Evolutionary conservation across 1,284 basidiomycete genomes (phyloP), one percentile per base, ranked within the genome.

Genomic region (Tilletia setariae): DNA sequence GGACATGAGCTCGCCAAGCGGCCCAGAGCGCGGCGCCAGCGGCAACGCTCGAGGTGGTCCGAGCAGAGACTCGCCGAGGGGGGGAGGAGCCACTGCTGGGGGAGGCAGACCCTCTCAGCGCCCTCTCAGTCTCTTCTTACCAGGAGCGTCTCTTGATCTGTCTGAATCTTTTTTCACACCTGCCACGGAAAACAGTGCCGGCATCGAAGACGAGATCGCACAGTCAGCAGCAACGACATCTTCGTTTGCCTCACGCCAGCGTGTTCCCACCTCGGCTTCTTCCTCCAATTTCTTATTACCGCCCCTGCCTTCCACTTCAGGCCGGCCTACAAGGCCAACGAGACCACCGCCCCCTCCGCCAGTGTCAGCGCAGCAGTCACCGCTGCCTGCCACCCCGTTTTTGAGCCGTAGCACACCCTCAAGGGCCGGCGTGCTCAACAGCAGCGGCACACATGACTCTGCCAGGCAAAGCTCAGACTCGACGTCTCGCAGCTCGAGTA

Each of bases 191-290:
- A 40, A 40, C 35, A 40, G 35, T 40, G 35, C 35, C 11, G 35
- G 35, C 35, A 40, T 40, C 35, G 35, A 40, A 40, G 35, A 40
- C 35, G 35, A 40, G 35, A 40, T 40, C 11, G 35, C 35, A 40
- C 6, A 28, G 4, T 28, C 49, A 16, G 25, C 49, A 16, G 8
- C 25, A 28, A 21, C 15, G 6, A 21, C 49, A 21, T 21, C 49
- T 21, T 21, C 49, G 49, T 21, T 28, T 51, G n/a, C 49, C n/a
- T 51, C 49, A 40, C 35, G 35, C 6, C 53, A 59, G 28, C 53
- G 46, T 11, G 28, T 59, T n/a, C 53, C 53, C n/a, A 59, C 53
- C 1, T 59, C 53, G 23, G 53, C 53, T 6, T 59, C 53, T n/a
- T 28, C 53, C 23, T 59, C 53, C 21, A 59, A 32, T 25, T 59